Percentiles rank a stretch among this genome's conserved stretches.
Conservation (phyloP, 1,139 yeast species). For the Suhomyces coccinellae region DNA sequence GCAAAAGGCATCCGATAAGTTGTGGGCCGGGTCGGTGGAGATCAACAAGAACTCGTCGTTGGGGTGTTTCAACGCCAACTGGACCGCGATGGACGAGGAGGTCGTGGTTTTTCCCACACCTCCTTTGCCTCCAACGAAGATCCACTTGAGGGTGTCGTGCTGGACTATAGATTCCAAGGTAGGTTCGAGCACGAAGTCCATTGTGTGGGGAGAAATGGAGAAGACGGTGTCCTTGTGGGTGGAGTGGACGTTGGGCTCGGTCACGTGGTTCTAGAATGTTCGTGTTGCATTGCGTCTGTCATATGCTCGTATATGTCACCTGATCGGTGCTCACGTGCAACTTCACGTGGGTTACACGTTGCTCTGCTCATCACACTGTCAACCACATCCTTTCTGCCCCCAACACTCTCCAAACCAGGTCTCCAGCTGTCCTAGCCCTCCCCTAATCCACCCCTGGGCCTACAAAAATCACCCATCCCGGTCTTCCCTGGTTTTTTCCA, state of each 20-base stretch:
- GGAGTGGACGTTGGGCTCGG: background rate
- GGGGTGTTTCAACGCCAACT: constrained; percentile 79
- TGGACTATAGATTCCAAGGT: constrained; percentile 62
- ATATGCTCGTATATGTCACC: too few relatives aligned
- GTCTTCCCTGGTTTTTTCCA: background rate
- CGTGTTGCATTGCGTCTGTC: too few relatives aligned
- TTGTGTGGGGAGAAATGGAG: constrained; percentile 15
- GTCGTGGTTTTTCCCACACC: constrained; percentile 99
- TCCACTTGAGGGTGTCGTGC: constrained; percentile 84
- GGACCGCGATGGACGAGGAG: constrained; percentile 92
- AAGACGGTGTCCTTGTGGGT: background rate
- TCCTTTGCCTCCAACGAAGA: constrained; percentile 98
- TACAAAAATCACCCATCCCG: background rate
- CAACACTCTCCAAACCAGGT: background rate
- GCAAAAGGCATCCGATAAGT: constrained; percentile 94
- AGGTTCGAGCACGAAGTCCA: constrained; percentile 61
- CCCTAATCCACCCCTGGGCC: background rate
- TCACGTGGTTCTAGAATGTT: constrained; percentile 10
- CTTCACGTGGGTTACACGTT: constrained; percentile 1
- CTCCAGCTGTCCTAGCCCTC: background rate
- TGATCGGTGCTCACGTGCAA: background rate
- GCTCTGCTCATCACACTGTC: background rate
- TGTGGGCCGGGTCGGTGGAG: constrained; percentile 98
- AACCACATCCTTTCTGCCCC: background rate
- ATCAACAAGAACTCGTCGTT: constrained; percentile 79